Conservation (phyloP, 805 yeast species). For the Sungouiozyma intestinalis region DNA sequence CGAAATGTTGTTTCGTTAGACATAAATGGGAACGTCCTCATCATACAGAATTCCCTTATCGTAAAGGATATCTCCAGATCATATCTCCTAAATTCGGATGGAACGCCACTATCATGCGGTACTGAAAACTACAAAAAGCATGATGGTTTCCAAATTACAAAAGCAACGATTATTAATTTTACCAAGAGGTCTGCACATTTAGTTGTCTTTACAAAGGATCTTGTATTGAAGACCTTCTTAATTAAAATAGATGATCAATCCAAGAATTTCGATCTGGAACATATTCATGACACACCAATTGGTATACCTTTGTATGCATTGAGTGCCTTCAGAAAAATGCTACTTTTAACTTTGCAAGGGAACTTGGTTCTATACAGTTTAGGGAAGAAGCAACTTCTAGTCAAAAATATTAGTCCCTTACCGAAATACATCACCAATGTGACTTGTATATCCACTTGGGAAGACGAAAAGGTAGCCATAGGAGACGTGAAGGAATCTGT, state of each 20-base stretch:
- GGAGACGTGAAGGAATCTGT: conserved; percentile 68
- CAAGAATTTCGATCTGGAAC: conserved; percentile 30
- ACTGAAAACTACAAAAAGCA: conserved; percentile 4
- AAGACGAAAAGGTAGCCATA: conserved; percentile 50
- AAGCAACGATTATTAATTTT: conserved; percentile 20
- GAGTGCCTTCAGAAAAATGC: conserved; percentile 43
- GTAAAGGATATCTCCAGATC: neutral
- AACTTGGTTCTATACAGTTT: conserved; percentile 52
- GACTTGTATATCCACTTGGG: conserved; percentile 38
- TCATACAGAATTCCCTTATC: neutral
- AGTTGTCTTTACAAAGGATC: conserved; percentile 35
- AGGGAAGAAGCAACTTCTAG: conserved; percentile 70
- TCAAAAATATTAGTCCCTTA: conserved; percentile 42
- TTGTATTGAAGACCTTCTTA: conserved; percentile 12
- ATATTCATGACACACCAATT: conserved; percentile 51
- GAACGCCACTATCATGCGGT: neutral
- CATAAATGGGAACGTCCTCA: neutral
- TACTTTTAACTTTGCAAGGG: conserved; percentile 49
- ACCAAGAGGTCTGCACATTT: conserved; percentile 27
- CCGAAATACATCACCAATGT: conserved; percentile 40
- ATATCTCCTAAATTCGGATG: neutral
- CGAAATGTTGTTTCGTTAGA: conserved; percentile 2
- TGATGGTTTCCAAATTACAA: conserved; percentile 3
- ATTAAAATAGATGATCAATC: conserved; percentile 13
- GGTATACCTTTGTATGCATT: conserved; percentile 41